Evolutionary conservation across 164 flowering plant genomes (phyloP).

Genomic region (Hamamelis virginiana): DNA sequence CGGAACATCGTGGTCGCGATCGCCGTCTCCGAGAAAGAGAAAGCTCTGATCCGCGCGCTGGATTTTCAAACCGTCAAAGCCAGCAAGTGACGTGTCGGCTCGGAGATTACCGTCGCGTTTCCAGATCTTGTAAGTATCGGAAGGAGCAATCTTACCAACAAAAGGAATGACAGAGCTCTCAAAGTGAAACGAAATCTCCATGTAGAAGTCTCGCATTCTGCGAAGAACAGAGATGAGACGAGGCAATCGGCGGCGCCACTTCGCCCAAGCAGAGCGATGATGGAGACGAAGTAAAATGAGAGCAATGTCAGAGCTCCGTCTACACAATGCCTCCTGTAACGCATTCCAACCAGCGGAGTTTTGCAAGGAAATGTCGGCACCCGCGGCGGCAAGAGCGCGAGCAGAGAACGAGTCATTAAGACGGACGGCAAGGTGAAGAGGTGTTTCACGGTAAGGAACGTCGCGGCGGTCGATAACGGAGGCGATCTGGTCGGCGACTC

Average conservation of each 20-base stretch:
- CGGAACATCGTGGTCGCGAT: constrained; percentile 33
- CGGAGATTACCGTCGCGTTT: constrained; percentile 85
- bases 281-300: constrained; percentile 51
- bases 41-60: constrained; percentile 91
- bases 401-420: constrained; percentile 59
- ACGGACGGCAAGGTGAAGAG: constrained; percentile 85
- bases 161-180: constrained; percentile 95
- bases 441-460: constrained; percentile 74
- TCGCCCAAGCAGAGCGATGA: constrained; percentile 75
- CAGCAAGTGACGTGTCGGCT: constrained; percentile 86
- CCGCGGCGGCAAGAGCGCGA: constrained; percentile 54
- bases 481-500: constrained; percentile 60
- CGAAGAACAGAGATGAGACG: constrained; percentile 69
- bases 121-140: constrained; percentile 95
- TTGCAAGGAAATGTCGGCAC: constrained; percentile 85
- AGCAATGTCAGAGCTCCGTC: constrained; percentile 49
- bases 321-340: constrained; percentile 75
- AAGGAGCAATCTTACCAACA: constrained; percentile 84
- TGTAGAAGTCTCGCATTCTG: constrained; percentile 90
- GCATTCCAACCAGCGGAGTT: constrained; percentile 88
- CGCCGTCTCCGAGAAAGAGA: constrained; percentile 79
- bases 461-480: constrained; percentile 82
- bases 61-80: constrained; percentile 89
- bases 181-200: constrained; percentile 94
- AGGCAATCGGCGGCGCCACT: constrained; percentile 94